Conservation (phyloP, 371 early-diverging fungal species). For the Zopfochytrium polystomum region DNA sequence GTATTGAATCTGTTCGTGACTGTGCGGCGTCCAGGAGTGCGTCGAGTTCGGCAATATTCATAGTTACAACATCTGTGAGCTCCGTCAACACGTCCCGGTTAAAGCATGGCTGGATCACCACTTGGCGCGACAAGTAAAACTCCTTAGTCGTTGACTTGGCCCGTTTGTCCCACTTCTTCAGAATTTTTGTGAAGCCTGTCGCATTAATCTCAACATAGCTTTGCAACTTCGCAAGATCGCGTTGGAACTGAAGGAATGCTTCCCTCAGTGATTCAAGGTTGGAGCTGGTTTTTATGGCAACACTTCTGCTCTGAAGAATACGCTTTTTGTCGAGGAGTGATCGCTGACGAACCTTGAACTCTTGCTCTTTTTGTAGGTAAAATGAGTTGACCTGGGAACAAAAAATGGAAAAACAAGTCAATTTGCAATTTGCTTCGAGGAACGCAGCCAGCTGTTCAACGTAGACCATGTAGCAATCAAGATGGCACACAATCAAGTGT, state of each 20-base stretch:
- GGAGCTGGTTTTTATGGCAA: conserved; percentile 20
- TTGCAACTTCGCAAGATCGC: conserved; percentile 90
- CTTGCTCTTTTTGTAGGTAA: conserved; percentile 55
- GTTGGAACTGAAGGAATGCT: conserved; percentile 85
- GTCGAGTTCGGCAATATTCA: conserved; percentile 61
- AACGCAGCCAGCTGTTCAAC: too few species aligned
- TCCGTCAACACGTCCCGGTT: conserved; percentile 86
- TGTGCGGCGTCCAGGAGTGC: conserved; percentile 49
- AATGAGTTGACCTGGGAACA: conserved; percentile 49
- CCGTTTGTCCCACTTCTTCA: conserved; percentile 98
- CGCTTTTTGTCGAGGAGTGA: conserved; percentile 60
- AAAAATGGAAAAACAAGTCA: not conserved
- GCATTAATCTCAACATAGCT: conserved; percentile 94
- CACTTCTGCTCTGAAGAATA: conserved; percentile 41
- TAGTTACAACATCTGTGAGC: conserved; percentile 75
- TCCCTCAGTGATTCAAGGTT: conserved; percentile 67
- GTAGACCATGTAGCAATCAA: not conserved
- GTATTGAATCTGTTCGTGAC: too few species aligned
- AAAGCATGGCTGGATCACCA: conserved; percentile 94
- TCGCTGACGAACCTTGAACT: conserved; percentile 47
- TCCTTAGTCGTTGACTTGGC: conserved; percentile 92
- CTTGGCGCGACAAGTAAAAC: conserved; percentile 87
- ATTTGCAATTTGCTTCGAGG: too few species aligned
- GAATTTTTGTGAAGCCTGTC: conserved; percentile 92
- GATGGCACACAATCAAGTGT: not conserved